phyloP scores from a whole-genome alignment of 169 alveolate species.

The Cyclospora cayetanensis region DNA sequence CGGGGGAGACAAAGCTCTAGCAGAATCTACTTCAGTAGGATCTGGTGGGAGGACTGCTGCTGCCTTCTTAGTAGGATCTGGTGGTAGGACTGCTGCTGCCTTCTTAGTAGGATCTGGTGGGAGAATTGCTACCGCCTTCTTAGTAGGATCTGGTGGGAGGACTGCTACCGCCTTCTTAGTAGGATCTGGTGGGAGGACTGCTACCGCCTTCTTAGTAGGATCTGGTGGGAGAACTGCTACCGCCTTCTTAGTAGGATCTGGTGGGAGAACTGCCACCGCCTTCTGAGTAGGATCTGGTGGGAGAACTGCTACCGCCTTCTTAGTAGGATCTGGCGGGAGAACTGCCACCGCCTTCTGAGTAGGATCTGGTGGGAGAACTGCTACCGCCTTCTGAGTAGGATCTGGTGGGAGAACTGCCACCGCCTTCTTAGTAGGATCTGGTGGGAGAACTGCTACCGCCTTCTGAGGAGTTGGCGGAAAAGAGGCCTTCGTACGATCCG shows the following conservation, averaged over 20 bases:
- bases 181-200: slow-evolving; percentile 19
- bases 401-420: background rate
- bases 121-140: background rate
- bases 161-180: background rate
- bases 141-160: slow-evolving; percentile 25
- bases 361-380: background rate
- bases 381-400: slow-evolving; percentile 3
- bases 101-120: slow-evolving; percentile 44
- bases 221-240: slow-evolving; percentile 41
- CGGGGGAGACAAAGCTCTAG: background rate
- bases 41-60: slow-evolving; percentile 23
- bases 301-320: background rate
- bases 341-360: background rate
- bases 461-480: background rate
- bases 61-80: slow-evolving; percentile 2
- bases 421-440: background rate
- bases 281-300: slow-evolving; percentile 51
- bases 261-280: slow-evolving; percentile 15
- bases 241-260: slow-evolving; percentile 42
- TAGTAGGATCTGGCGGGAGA: slow-evolving; percentile 43
- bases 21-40: slow-evolving; percentile 23
- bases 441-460: background rate
- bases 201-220: slow-evolving; percentile 39
- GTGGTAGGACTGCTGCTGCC: background rate
- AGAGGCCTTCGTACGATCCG: background rate